These are phyloP conservation scores for Fraxinus nigra DNA, from an alignment of 305 asterid species.

Conservation along the genomic window DNA sequence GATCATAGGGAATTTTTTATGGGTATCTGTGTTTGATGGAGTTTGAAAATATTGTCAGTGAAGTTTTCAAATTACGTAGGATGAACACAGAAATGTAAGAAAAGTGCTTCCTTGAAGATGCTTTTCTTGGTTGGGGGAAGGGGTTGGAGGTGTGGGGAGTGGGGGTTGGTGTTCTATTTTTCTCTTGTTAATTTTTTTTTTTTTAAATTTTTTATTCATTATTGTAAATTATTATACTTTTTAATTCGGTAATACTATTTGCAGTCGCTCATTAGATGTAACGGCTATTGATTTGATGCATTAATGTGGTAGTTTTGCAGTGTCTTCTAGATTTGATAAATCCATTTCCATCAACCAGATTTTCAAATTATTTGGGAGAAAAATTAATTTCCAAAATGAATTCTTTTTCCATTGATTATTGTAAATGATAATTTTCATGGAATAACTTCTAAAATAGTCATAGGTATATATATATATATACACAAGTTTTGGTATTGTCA, in stretches of 20 bases:
- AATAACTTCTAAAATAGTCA: not conserved
- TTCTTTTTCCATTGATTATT: not conserved
- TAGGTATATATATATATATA: not conserved
- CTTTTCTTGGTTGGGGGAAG: constrained; percentile 8
- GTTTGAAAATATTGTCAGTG: constrained; percentile 13
- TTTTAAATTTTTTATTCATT: not conserved
- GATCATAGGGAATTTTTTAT: not conserved
- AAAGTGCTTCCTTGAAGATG: not conserved
- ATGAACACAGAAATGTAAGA: constrained; percentile 4
- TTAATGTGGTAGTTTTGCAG: no score
- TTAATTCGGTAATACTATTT: not conserved
- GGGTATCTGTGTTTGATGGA: constrained; percentile 16
- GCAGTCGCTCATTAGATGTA: not conserved
- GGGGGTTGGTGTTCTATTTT: constrained; percentile 7
- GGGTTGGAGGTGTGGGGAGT: not conserved
- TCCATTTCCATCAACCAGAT: not conserved
- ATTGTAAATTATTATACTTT: not conserved
- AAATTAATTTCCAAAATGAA: not conserved
- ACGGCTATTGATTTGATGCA: not conserved
- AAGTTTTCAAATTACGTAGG: constrained; percentile 19
- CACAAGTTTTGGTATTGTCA: not conserved
- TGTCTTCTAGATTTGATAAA: not conserved
- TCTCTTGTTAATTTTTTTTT: not conserved
- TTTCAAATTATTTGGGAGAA: not conserved
- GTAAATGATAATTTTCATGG: not conserved